Evolutionary conservation across 139 green algal genomes (phyloP).

Genomic region (Chlorokybus atmophyticus): DNA sequence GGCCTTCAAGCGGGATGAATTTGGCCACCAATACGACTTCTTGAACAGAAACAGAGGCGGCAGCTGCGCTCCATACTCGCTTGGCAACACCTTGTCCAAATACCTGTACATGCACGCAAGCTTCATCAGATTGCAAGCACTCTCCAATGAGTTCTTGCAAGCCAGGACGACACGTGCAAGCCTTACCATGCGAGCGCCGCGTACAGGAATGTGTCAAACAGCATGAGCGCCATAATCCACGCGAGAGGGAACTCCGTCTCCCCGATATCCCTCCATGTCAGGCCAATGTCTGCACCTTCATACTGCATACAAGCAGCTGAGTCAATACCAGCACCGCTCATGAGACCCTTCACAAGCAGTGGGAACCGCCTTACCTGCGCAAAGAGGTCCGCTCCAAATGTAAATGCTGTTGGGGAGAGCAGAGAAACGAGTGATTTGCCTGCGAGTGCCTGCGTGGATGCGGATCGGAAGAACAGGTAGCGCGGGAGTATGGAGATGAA

Average conservation of each 20-base stretch:
- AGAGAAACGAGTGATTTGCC: constrained; percentile 13
- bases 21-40: constrained; percentile 26
- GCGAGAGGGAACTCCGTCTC: constrained; percentile 13
- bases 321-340: too few relatives aligned
- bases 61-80: constrained; percentile 15
- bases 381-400: constrained; percentile 24
- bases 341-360: too few relatives aligned
- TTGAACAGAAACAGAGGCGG: constrained; percentile 24
- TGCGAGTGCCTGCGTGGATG: constrained; percentile 13
- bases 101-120: constrained; percentile 13
- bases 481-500: constrained; percentile 20
- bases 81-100: constrained; percentile 31
- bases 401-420: constrained; percentile 20
- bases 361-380: too few relatives aligned
- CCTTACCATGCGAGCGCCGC: constrained; percentile 8
- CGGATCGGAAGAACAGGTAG: constrained; percentile 23
- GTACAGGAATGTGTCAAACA: constrained; percentile 11
- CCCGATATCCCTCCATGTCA: constrained; percentile 11
- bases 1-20: too few relatives aligned
- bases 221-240: constrained; percentile 6
- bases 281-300: constrained; percentile 12
- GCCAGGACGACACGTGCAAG: not conserved
- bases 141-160: not conserved
- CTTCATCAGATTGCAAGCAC: not conserved
- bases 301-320: too few relatives aligned